Evolutionary conservation across 2,329 filamentous ascomycete genomes (phyloP).

Genomic region (Mycosphaerella sp.): DNA sequence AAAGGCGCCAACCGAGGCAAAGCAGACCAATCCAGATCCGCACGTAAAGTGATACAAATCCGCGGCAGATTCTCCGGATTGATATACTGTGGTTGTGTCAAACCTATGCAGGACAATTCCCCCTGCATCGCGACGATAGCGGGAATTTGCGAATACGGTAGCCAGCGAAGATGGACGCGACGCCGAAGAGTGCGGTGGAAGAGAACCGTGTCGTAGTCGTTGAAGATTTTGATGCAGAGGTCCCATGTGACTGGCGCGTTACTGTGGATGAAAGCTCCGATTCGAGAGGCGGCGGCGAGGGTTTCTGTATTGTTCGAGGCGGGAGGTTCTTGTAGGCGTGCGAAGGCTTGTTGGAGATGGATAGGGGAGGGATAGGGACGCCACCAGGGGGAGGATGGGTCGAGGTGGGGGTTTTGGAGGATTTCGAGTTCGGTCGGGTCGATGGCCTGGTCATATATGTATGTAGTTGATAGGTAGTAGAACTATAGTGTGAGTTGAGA

Average conservation of each 20-base stretch:
- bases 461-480: no score
- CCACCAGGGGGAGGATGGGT: background rate
- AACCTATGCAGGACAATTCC: background rate
- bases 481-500: no score
- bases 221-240: conserved; percentile 17
- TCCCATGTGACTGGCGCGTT: conserved; percentile 1
- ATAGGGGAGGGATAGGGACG: background rate
- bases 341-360: conserved; percentile 3
- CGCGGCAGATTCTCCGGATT: background rate
- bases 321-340: background rate
- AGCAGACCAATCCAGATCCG: conserved; percentile 2
- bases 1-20: background rate
- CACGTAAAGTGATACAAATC: background rate
- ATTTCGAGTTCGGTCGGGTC: conserved; percentile 1
- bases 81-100: background rate
- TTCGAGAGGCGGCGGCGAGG: background rate
- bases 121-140: background rate
- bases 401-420: conserved; percentile 2
- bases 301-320: background rate
- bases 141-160: background rate
- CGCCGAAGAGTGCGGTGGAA: conserved; percentile 14
- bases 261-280: background rate
- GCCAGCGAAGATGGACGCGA: conserved; percentile 10
- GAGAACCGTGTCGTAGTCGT: conserved; percentile 12
- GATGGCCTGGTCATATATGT: background rate